phyloP scores from a whole-genome alignment of 768 basidiomycete genomes.

The Hortiboletus flavorubellus region DNA sequence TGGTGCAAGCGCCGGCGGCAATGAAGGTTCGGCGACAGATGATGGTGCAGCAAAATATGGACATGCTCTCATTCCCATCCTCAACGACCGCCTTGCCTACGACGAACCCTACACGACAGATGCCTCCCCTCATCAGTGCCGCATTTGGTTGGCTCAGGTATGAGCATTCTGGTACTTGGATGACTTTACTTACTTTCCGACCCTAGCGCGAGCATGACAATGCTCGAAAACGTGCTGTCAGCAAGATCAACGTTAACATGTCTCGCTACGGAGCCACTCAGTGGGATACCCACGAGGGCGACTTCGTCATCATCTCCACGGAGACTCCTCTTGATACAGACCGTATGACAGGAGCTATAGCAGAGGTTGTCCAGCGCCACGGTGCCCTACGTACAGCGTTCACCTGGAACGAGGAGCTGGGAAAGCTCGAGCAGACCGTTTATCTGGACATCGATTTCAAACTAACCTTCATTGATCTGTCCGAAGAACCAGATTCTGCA shows the following conservation, averaged over 20 bases:
- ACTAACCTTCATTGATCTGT: slow-evolving; percentile 25
- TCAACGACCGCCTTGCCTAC: slow-evolving; percentile 32
- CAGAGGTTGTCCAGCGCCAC: slow-evolving; percentile 28
- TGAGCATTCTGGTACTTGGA: background rate
- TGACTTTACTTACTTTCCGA: background rate
- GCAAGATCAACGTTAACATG: slow-evolving; percentile 30
- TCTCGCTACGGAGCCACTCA: slow-evolving; percentile 33
- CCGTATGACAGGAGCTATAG: slow-evolving; percentile 25
- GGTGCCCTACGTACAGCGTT: slow-evolving; percentile 30
- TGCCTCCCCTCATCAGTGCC: slow-evolving; percentile 27
- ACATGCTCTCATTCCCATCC: slow-evolving; percentile 25
- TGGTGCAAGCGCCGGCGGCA: background rate
- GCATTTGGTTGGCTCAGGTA: slow-evolving; percentile 34
- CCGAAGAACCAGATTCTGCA: slow-evolving; percentile 20
- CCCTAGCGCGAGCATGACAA: slow-evolving; percentile 28
- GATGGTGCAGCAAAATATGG: slow-evolving; percentile 30
- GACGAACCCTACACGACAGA: slow-evolving; percentile 31
- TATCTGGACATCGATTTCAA: slow-evolving; percentile 27
- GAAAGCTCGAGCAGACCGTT: slow-evolving; percentile 30
- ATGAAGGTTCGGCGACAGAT: slow-evolving; percentile 11
- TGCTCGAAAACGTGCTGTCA: slow-evolving; percentile 26
- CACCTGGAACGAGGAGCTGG: slow-evolving; percentile 29
- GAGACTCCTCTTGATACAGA: slow-evolving; percentile 28
- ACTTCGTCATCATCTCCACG: slow-evolving; percentile 15
- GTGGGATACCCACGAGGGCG: slow-evolving; percentile 32